Percentiles rank a stretch among this genome's conserved stretches.
Conservation (phyloP, 73 alveolate genomes). For the Symbiodinium natans region DNA sequence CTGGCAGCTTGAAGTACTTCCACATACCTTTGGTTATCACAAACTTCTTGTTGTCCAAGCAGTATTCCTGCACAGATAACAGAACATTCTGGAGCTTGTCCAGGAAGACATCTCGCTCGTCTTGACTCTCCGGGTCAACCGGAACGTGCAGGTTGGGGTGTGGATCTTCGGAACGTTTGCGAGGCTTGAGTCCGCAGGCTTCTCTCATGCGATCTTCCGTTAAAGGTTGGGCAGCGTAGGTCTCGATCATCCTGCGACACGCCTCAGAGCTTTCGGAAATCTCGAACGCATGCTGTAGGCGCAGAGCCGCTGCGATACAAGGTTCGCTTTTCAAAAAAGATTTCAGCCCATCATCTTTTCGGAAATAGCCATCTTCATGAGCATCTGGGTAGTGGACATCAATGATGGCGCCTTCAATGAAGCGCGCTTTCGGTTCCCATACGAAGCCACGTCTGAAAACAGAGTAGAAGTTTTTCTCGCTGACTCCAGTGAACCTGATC, state of each 20-base stretch:
- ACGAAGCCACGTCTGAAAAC: slow-evolving; percentile 10
- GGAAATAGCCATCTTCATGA: not conserved
- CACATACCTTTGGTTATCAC: not conserved
- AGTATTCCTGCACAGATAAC: not conserved
- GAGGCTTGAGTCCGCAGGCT: slow-evolving; percentile 29
- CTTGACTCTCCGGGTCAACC: not conserved
- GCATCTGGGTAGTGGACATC: not conserved
- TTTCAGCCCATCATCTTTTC: not conserved
- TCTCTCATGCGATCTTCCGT: slow-evolving; percentile 20
- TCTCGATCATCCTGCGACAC: slow-evolving; percentile 10
- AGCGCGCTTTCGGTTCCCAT: slow-evolving; percentile 1
- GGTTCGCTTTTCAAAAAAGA: not conserved
- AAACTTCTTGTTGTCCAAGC: not conserved
- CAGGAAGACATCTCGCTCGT: not conserved
- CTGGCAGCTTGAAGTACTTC: not conserved
- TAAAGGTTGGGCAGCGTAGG: not conserved
- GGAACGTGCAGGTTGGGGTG: not conserved
- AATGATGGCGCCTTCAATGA: not conserved
- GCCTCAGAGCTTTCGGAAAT: not conserved
- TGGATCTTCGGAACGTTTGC: not conserved
- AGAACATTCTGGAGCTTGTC: not conserved
- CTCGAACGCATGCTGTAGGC: slow-evolving; percentile 40
- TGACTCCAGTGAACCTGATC: slow-evolving; percentile 8
- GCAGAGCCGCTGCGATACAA: slow-evolving; percentile 40
- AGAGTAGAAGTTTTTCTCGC: not conserved